phyloP scores from a whole-genome alignment of 202 grass and related monocot genomes.

The Carex arenaria region DNA sequence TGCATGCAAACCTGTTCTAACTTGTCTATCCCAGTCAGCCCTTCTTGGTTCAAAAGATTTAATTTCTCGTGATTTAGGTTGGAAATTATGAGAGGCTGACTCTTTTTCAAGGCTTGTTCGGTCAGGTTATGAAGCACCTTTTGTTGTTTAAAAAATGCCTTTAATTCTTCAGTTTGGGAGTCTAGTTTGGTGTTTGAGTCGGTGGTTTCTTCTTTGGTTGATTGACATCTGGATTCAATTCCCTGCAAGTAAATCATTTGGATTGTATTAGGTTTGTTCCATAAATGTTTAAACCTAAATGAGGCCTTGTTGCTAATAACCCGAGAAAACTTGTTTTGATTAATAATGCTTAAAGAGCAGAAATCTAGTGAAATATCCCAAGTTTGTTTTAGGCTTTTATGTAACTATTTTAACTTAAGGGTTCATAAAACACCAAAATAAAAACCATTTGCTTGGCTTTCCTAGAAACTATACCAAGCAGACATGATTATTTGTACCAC shows the following conservation, averaged over 20 bases:
- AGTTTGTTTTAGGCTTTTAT: not conserved
- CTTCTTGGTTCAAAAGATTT: constrained; percentile 38
- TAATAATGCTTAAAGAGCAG: not conserved
- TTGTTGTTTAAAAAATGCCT: constrained; percentile 46
- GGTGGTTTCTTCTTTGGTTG: constrained; percentile 13
- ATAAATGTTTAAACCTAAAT: not conserved
- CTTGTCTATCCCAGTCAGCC: constrained; percentile 43
- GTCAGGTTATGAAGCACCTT: constrained; percentile 71
- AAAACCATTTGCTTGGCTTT: not conserved
- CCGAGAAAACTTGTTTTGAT: not conserved
- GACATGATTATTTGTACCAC: not conserved
- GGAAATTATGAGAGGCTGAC: constrained; percentile 72
- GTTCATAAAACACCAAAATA: not conserved
- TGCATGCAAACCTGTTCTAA: constrained; percentile 78
- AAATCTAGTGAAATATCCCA: not conserved
- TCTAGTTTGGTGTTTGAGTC: constrained; percentile 20
- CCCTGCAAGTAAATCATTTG: constrained; percentile 26
- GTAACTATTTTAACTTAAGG: not conserved
- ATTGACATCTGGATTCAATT: constrained; percentile 30
- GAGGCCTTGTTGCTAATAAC: not conserved
- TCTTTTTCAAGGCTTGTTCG: constrained; percentile 84
- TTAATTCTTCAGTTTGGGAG: constrained; percentile 64
- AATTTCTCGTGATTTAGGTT: constrained; percentile 73
- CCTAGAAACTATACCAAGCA: not conserved
- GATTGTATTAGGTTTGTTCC: not conserved